Evolutionary conservation across 176 grass and related monocot species (phyloP), one percentile per base, ranked within the genome.

Genomic region (Hsuehochloa calcarea): DNA sequence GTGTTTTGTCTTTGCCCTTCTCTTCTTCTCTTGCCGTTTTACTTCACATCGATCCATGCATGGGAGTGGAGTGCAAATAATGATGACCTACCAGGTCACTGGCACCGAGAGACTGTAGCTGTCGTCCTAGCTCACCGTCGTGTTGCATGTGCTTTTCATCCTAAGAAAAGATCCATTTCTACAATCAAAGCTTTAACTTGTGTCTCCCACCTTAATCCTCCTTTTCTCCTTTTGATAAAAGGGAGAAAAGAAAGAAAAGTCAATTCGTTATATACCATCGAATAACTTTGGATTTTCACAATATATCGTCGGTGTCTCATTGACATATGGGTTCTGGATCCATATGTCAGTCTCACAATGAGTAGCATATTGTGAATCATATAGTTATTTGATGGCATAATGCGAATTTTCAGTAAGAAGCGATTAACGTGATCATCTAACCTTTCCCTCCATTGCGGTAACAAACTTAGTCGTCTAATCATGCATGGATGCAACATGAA

Each of bases 391-490:
- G 31, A 2, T 34, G 31, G 1, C 2, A 34, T 3, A 34, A 2
- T 3, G 31, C 3, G 31, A 34, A 34, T 34, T 34, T 34, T 34
- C 0, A 2, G 10, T 12, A 27, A 6, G 20, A 56, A 10, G 11
- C 61, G 22, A 34, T 72, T 55, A 46, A 43, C 29, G 29, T 74
- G 17, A 55, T 45, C 80, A 84, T 79, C 74, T 37, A 65, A 79
- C 67, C 65, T 69, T 62, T 35, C 34, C 34, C 73, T 65, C 65
- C 39, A 65, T 8, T 10, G 9, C 3, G 2, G 31, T 14, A 65
- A 84, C 66, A 25, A 50, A 23, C 73, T 43, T 88, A 47, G 46
- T 20, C 56, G 9, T 80, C 72, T 80, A 80, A 85, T 80, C 59
- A 68, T 74, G 60, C 81, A 44, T 63, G 74, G 26, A 25, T 39